These are phyloP conservation scores for Remersonia thermophila DNA, from an alignment of 2,329 filamentous ascomycete species.

Conservation along the genomic window DNA sequence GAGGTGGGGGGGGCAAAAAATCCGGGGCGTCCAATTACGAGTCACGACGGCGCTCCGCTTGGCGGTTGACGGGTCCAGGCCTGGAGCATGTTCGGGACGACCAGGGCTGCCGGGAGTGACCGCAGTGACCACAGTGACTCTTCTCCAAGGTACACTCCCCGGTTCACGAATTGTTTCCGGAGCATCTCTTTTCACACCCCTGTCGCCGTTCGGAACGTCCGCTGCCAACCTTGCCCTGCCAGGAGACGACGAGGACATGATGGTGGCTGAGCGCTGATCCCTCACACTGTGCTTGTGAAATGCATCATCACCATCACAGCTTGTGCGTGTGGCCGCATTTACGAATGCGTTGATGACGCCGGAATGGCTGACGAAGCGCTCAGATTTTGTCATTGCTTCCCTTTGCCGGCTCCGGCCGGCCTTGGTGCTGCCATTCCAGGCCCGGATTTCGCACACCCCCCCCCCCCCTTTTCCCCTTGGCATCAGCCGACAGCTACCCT, in stretches of 20 bases:
- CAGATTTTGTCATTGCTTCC: too few species aligned
- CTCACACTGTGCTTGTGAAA: neutral
- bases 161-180: slow-evolving; percentile 20
- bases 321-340: neutral
- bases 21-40: slow-evolving; percentile 14
- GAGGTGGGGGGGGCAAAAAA: slow-evolving; percentile 4
- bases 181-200: slow-evolving; percentile 13
- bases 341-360: neutral
- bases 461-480: too few species aligned
- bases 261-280: neutral
- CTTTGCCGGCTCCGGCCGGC: too few species aligned
- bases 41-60: slow-evolving; percentile 16
- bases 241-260: neutral
- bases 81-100: slow-evolving; percentile 2
- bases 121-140: too few species aligned
- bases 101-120: slow-evolving; percentile 12
- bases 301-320: neutral
- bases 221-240: neutral
- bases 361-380: neutral
- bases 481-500: too few species aligned
- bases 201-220: slow-evolving; percentile 13
- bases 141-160: slow-evolving; percentile 14
- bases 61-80: slow-evolving; percentile 5
- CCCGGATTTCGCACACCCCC: too few species aligned
- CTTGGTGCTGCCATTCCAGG: too few species aligned